Conservation (phyloP, 768 basidiomycete genomes). For the Kwoniella europaea region DNA sequence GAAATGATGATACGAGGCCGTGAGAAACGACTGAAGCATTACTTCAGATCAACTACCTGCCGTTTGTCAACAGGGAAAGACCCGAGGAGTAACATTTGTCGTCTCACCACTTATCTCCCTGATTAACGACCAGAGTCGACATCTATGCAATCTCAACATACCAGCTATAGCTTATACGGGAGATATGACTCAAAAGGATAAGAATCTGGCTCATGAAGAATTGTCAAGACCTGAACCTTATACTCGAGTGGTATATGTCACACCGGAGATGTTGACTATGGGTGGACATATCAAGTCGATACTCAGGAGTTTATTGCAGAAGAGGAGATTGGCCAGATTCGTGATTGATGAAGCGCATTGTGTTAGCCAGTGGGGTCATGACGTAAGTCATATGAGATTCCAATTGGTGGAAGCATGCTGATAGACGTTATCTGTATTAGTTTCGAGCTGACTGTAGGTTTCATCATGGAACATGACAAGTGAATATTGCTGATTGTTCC, state of each 20-base stretch:
- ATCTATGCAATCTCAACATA: conserved; percentile 69
- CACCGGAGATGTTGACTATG: conserved; percentile 83
- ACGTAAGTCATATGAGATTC: conserved; percentile 66
- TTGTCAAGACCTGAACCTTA: conserved; percentile 47
- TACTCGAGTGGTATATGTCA: conserved; percentile 80
- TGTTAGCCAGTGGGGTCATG: conserved; percentile 87
- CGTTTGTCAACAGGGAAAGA: conserved; percentile 72
- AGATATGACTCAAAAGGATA: conserved; percentile 55
- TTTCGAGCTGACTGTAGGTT: conserved; percentile 55
- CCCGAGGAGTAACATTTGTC: conserved; percentile 83
- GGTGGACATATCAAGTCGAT: conserved; percentile 66
- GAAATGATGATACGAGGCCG: too few relatives aligned
- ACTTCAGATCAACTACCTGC: conserved; percentile 75
- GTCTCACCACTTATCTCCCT: conserved; percentile 91
- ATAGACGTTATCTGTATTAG: conserved; percentile 15
- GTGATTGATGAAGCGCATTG: conserved; percentile 97
- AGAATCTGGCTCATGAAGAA: conserved; percentile 50
- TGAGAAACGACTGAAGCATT: neutral
- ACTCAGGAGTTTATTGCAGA: conserved; percentile 66
- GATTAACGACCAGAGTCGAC: conserved; percentile 85
- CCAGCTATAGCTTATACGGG: conserved; percentile 74
- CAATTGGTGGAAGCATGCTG: conserved; percentile 9
- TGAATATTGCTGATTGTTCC: conserved; percentile 32
- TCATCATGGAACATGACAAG: neutral
- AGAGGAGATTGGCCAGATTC: conserved; percentile 75